Evolutionary conservation across 2,329 filamentous ascomycete species (phyloP).

Genomic region (Verticillium nubilum): DNA sequence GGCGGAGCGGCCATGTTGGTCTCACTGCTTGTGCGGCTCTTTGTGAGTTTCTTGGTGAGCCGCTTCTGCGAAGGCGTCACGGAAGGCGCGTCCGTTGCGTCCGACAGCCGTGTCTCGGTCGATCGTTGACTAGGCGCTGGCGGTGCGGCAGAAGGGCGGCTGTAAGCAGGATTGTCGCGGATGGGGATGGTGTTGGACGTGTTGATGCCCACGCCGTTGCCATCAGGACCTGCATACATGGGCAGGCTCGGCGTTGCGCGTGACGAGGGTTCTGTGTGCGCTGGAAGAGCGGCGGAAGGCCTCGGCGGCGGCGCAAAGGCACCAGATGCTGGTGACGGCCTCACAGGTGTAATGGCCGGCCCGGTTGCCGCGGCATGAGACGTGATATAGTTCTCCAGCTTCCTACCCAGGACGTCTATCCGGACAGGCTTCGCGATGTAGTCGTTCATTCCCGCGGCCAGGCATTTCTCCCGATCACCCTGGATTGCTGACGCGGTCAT

Average conservation of each 20-base stretch:
- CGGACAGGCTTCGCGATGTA: conserved; percentile 95
- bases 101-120: conserved; percentile 25
- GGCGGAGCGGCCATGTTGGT: conserved; percentile 9
- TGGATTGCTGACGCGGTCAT: conserved; percentile 97
- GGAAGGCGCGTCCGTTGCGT: conserved; percentile 17
- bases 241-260: conserved; percentile 14
- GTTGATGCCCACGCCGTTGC: conserved; percentile 10
- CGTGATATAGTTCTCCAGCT: conserved; percentile 59
- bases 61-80: conserved; percentile 21
- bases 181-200: conserved; percentile 13
- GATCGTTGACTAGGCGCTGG: conserved; percentile 21
- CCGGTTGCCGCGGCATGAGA: conserved; percentile 18
- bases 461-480: conserved; percentile 88
- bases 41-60: conserved; percentile 35
- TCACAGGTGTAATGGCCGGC: neutral
- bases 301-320: neutral
- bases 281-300: neutral
- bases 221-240: conserved; percentile 11
- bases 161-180: conserved; percentile 17
- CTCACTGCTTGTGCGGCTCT: conserved; percentile 24
- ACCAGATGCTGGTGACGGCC: neutral
- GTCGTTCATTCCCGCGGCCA: conserved; percentile 97
- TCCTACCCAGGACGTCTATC: conserved; percentile 77
- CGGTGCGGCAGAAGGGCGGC: conserved; percentile 12
- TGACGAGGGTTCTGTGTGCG: neutral